Conservation (phyloP, 2,329 filamentous ascomycete genomes). For the Taxawa tesnikishii region DNA sequence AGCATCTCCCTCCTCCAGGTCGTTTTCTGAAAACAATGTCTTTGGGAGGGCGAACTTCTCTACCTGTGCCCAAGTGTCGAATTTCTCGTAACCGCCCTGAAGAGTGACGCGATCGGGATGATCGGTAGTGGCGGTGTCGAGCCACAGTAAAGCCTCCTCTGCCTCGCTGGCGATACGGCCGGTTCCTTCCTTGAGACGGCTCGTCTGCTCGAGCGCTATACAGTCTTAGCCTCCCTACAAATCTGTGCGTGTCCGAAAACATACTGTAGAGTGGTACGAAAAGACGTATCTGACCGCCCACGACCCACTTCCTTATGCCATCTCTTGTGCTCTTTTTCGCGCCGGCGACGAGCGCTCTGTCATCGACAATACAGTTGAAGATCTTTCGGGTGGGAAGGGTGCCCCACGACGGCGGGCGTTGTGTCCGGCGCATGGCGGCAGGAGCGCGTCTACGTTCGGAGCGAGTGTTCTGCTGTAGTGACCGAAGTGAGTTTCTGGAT, state of each 20-base stretch:
- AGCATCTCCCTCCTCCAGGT: conserved; percentile 24
- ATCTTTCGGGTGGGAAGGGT: conserved; percentile 20
- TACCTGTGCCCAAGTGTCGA: conserved; percentile 36
- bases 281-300: conserved; percentile 35
- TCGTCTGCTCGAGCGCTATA: conserved; percentile 8
- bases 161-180: conserved; percentile 7
- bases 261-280: conserved; percentile 40
- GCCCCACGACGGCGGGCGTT: conserved; percentile 1
- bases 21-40: conserved; percentile 36
- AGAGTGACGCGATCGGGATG: conserved; percentile 29
- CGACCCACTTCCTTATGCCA: conserved; percentile 39
- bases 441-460: background rate
- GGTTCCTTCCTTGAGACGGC: conserved; percentile 8
- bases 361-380: conserved; percentile 43
- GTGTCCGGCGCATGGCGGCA: conserved; percentile 6
- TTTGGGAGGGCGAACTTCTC: conserved; percentile 35
- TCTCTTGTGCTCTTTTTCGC: conserved; percentile 40
- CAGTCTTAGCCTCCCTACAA: background rate
- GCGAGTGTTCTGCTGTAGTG: background rate
- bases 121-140: conserved; percentile 37
- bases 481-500: background rate
- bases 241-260: conserved; percentile 10
- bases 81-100: conserved; percentile 35
- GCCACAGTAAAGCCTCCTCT: conserved; percentile 34
- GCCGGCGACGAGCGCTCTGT: conserved; percentile 36